phyloP scores from a whole-genome alignment of 2,329 filamentous ascomycete species.

The Penicillium sp. region DNA sequence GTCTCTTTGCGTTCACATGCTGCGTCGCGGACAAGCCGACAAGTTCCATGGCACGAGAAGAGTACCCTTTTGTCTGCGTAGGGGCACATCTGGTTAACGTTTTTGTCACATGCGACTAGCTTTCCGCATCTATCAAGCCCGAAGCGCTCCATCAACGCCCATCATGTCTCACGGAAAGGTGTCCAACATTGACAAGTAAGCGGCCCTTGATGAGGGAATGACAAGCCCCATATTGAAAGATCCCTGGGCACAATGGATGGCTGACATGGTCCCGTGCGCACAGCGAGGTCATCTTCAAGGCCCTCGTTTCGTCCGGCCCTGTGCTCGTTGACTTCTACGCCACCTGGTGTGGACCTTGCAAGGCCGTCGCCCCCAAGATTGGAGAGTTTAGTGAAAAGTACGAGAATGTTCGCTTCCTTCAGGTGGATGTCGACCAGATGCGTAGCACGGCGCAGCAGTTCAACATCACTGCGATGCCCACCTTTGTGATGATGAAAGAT shows the following conservation, averaged over 20 bases:
- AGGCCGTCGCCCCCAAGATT: slow-evolving; percentile 49
- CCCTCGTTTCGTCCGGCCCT: slow-evolving; percentile 46
- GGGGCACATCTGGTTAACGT: not conserved
- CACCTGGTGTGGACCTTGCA: slow-evolving; percentile 54
- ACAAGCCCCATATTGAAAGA: no score
- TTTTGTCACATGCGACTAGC: slow-evolving; percentile 3
- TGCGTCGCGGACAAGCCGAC: no score
- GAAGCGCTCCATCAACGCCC: slow-evolving; percentile 9
- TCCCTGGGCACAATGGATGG: not conserved
- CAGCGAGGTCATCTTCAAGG: slow-evolving; percentile 56
- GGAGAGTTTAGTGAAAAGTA: slow-evolving; percentile 48
- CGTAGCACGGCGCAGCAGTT: slow-evolving; percentile 46
- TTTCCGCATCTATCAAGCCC: slow-evolving; percentile 13
- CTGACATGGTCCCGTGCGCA: slow-evolving; percentile 29
- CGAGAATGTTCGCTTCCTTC: slow-evolving; percentile 46
- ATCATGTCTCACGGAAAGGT: slow-evolving; percentile 33
- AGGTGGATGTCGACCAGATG: slow-evolving; percentile 52
- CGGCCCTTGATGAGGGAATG: no score
- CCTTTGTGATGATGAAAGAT: slow-evolving; percentile 38
- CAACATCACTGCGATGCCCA: slow-evolving; percentile 45
- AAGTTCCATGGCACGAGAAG: no score
- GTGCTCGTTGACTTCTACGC: slow-evolving; percentile 50
- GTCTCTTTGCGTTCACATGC: no score
- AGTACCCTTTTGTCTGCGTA: not conserved
- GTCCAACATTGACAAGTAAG: slow-evolving; percentile 33